Base-by-base conservation (phyloP, 768 basidiomycete species). In the Tremella fuciformis region DNA sequence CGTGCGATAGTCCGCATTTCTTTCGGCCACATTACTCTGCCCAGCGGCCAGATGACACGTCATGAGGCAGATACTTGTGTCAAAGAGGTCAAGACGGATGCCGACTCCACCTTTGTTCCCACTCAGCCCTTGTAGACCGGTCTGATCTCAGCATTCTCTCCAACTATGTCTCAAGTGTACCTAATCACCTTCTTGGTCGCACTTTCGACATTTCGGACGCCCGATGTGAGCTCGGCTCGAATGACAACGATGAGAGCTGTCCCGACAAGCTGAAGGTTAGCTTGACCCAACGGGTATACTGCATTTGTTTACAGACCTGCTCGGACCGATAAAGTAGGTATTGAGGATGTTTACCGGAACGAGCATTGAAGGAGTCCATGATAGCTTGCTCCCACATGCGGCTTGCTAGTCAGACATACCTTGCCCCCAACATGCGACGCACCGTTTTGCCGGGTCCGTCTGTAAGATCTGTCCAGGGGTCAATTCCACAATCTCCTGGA, bases 1-100 rank as follows among this genome's bases (percentile, higher is more conserved):
- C 6, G 96, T 98, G 55, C 83, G 80, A 70, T 92, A 98, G 77
- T 99, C 96, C 11, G 86, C 82, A 69, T 97, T 92, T 24, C 96
- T 83, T 74, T 98, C 96, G 34, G 87, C 86, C 2, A 91, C 80
- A 68, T 94, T 94, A 6, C 83, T 72, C 70, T 96, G 92, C 7
- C 96, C 96, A n/a, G 96, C 93, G 15, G 96, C 93, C 41, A 98
- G 82, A 77, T 98, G 96, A 2, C 90, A 91, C 8, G 94, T 97
- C 62, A 99, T 76, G 78, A 98, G 93, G 78, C 96, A 99, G 69
- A 97, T 87, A 56, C 84, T 88, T 8, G 93, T 89, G 71, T 93
- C 91, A 64, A 88, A 82, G 68, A 89, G 90, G 25, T 98, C 89
- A 51, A 99, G 80, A 13, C 96, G 86, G 63, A 99, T 90, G 6